These are phyloP conservation scores for Phytophthora lateralis DNA, from an alignment of 352 stramenopile species.

Conservation along the genomic window DNA sequence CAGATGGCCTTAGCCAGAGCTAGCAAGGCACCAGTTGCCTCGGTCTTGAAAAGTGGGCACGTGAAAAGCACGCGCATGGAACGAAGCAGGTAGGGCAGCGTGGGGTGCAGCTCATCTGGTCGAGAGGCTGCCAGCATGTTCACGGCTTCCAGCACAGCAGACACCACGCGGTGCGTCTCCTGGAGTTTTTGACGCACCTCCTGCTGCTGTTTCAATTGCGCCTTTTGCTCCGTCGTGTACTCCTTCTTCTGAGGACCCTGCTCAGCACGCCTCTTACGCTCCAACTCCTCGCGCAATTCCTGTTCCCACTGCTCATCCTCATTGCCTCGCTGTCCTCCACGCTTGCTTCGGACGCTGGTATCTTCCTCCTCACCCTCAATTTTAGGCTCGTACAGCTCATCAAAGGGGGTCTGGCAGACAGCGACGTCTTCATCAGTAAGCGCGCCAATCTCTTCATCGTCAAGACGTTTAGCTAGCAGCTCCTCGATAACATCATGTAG, in stretches of 20 bases:
- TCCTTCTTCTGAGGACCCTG: slow-evolving; percentile 48
- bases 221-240: slow-evolving; percentile 64
- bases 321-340: slow-evolving; percentile 57
- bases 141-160: slow-evolving; percentile 62
- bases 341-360: slow-evolving; percentile 34
- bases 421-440: slow-evolving; percentile 64
- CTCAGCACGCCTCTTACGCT: slow-evolving; percentile 64
- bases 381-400: slow-evolving; percentile 79
- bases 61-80: slow-evolving; percentile 59
- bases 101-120: slow-evolving; percentile 76
- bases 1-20: slow-evolving; percentile 68
- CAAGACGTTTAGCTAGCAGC: slow-evolving; percentile 56
- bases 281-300: slow-evolving; percentile 81
- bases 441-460: slow-evolving; percentile 50
- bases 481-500: slow-evolving; percentile 76
- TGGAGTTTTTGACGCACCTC: slow-evolving; percentile 52
- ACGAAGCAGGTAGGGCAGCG: slow-evolving; percentile 68
- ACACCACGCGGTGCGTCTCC: slow-evolving; percentile 47
- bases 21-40: slow-evolving; percentile 43
- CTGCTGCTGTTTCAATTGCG: slow-evolving; percentile 65
- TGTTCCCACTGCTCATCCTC: slow-evolving; percentile 89
- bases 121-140: slow-evolving; percentile 56
- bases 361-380: slow-evolving; percentile 43
- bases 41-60: slow-evolving; percentile 57
- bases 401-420: slow-evolving; percentile 67